Evolutionary conservation across 139 green algal species (phyloP).

Genomic region (Spirogloea muscicola): DNA sequence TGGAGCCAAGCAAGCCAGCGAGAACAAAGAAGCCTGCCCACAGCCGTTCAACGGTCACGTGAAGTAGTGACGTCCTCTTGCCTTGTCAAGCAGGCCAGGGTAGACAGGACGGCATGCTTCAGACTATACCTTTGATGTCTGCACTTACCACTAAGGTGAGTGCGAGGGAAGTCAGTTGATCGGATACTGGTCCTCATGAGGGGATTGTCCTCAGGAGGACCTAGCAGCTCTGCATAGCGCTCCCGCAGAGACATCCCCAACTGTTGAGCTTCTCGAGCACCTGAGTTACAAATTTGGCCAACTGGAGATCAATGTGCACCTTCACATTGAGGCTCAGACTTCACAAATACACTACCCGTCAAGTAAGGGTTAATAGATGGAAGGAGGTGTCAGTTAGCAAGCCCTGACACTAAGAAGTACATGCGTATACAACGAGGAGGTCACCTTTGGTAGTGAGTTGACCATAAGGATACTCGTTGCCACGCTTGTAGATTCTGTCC

Average conservation of each 20-base stretch:
- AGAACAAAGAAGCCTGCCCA: conserved; percentile 22
- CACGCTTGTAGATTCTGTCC: background rate
- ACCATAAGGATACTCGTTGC: conserved; percentile 22
- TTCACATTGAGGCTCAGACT: too few species aligned
- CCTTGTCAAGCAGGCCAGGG: background rate
- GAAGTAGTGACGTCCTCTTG: too few species aligned
- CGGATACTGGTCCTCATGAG: background rate
- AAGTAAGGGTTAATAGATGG: too few species aligned
- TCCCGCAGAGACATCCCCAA: background rate
- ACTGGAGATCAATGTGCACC: background rate
- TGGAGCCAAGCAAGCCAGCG: conserved; percentile 11
- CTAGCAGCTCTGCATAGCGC: background rate
- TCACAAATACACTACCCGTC: too few species aligned
- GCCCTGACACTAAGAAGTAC: too few species aligned
- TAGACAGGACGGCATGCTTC: background rate
- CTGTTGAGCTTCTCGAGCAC: background rate
- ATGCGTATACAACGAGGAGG: too few species aligned
- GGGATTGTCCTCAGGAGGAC: background rate
- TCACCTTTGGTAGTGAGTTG: conserved; percentile 37
- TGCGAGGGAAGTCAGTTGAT: conserved; percentile 10
- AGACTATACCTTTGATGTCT: too few species aligned
- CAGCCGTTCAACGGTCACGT: too few species aligned
- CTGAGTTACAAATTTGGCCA: conserved; percentile 4
- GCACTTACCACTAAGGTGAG: conserved; percentile 8
- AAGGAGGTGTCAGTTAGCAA: too few species aligned